Conservation (phyloP, 306 rosid genomes). For the Dalbergia oliveri region DNA sequence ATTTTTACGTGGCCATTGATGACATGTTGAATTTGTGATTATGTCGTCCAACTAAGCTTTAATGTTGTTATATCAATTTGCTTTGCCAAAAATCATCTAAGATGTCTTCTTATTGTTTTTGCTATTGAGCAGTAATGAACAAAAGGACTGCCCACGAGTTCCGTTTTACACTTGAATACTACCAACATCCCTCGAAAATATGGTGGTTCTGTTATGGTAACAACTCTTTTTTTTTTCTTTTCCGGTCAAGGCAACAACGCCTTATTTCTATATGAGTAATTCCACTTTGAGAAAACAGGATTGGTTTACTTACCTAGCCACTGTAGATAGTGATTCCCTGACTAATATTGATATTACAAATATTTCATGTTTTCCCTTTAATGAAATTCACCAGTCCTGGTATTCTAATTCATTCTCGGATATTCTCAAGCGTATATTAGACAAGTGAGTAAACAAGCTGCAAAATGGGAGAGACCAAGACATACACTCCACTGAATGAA, state of each 20-base stretch:
- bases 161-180: neutral
- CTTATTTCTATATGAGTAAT: no score
- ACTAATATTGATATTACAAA: neutral
- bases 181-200: neutral
- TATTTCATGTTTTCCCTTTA: neutral
- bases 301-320: neutral
- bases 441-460: neutral
- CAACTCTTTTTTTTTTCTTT: neutral
- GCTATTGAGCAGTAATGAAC: neutral
- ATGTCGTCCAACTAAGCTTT: neutral
- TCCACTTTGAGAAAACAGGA: no score
- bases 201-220: neutral
- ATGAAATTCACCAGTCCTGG: no score
- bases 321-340: neutral
- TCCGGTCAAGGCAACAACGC: neutral
- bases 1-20: conserved; percentile 45
- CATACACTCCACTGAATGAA: neutral
- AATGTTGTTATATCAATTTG: neutral
- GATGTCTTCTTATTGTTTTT: neutral
- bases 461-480: neutral
- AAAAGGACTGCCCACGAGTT: neutral
- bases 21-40: conserved; percentile 6
- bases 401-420: no score
- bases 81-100: conserved; percentile 9
- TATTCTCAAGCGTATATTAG: no score